Conservation (phyloP, 2,329 filamentous ascomycete genomes). For the Claviceps quebecensis region DNA sequence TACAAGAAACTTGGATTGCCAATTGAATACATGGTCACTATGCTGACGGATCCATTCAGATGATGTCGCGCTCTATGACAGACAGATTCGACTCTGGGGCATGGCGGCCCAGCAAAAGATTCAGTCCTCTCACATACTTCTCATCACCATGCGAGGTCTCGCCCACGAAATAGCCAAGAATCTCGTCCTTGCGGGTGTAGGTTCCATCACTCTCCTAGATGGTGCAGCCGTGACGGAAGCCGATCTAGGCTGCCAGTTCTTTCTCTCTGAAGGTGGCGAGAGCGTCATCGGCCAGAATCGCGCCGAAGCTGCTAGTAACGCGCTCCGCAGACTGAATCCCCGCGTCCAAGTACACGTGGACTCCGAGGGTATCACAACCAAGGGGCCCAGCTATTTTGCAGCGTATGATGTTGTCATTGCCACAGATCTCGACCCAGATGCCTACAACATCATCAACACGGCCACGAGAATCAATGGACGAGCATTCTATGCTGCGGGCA, state of each 20-base stretch:
- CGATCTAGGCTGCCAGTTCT: conserved; percentile 73
- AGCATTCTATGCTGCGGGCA: conserved; percentile 78
- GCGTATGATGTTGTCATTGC: conserved; percentile 78
- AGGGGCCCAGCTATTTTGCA: conserved; percentile 60
- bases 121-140: conserved; percentile 74
- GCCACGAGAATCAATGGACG: conserved; percentile 64
- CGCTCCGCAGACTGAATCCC: conserved; percentile 77
- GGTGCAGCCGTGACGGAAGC: conserved; percentile 59
- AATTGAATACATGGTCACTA: neutral
- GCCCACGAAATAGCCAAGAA: conserved; percentile 96
- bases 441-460: conserved; percentile 69
- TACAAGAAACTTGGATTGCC: neutral
- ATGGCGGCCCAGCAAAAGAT: conserved; percentile 90
- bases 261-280: conserved; percentile 49
- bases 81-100: conserved; percentile 94
- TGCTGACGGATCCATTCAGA: conserved; percentile 34
- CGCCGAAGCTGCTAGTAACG: conserved; percentile 63
- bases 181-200: conserved; percentile 83
- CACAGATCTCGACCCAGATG: conserved; percentile 67
- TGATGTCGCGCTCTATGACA: conserved; percentile 93
- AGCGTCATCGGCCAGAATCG: conserved; percentile 67
- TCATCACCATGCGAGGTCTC: conserved; percentile 76
- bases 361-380: conserved; percentile 49
- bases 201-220: conserved; percentile 80
- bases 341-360: conserved; percentile 67